Evolutionary conservation across 108 stramenopile species (phyloP).

Genomic region (Fragilariopsis cylindrus): DNA sequence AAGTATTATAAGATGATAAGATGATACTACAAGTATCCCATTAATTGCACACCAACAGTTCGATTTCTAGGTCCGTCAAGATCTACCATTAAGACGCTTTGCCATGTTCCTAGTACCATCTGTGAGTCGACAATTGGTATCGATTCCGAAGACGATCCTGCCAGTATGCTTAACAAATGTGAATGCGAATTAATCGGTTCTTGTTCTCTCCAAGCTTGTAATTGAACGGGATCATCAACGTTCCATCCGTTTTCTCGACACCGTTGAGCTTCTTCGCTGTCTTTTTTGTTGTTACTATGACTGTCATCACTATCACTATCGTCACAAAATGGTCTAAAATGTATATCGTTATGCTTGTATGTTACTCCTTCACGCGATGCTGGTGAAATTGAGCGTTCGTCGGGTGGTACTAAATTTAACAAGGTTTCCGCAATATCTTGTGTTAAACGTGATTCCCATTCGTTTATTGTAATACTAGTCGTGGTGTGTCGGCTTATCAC

Average conservation of each 20-base stretch:
- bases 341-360: slow-evolving; percentile 86
- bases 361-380: slow-evolving; percentile 32
- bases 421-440: slow-evolving; percentile 68
- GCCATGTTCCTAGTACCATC: slow-evolving; percentile 87
- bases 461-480: slow-evolving; percentile 86
- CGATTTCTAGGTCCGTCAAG: slow-evolving; percentile 81
- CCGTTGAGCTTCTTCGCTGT: slow-evolving; percentile 69
- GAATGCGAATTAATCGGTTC: slow-evolving; percentile 92
- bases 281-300: slow-evolving; percentile 46
- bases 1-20: too few relatives aligned
- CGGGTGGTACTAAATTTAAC: slow-evolving; percentile 70
- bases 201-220: slow-evolving; percentile 81
- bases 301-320: not conserved
- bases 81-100: slow-evolving; percentile 81
- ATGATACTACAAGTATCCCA: slow-evolving; percentile 57
- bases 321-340: slow-evolving; percentile 72
- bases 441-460: slow-evolving; percentile 75
- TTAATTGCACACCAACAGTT: slow-evolving; percentile 77
- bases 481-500: slow-evolving; percentile 86
- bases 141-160: slow-evolving; percentile 66
- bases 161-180: slow-evolving; percentile 78
- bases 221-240: slow-evolving; percentile 61
- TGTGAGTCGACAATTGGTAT: slow-evolving; percentile 83
- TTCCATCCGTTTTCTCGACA: slow-evolving; percentile 88
- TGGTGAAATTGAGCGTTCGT: slow-evolving; percentile 57